Evolutionary conservation across 2,329 filamentous ascomycete genomes (phyloP).

Genomic region (Endocalyx cinctus): DNA sequence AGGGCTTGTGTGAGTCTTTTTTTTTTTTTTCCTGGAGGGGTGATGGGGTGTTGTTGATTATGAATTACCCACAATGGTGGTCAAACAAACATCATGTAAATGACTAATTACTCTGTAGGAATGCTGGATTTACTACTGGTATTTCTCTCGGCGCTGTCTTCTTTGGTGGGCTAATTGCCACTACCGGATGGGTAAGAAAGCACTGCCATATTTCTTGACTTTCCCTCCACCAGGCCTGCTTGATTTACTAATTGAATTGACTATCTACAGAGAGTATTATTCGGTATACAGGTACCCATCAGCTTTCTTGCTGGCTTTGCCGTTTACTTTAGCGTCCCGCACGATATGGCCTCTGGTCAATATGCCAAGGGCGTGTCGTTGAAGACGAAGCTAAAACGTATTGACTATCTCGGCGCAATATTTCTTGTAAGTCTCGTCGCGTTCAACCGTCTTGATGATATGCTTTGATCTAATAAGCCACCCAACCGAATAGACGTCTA

Average conservation of each 20-base stretch:
- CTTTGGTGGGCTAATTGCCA: conserved; percentile 59
- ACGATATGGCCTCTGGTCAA: conserved; percentile 23
- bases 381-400: conserved; percentile 52
- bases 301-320: conserved; percentile 56
- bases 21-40: background rate
- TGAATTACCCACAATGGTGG: too few relatives aligned
- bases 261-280: conserved; percentile 56
- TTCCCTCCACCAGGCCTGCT: too few relatives aligned
- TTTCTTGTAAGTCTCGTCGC: conserved; percentile 54
- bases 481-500: conserved; percentile 42
- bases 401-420: conserved; percentile 72
- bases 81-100: too few relatives aligned
- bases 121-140: conserved; percentile 67
- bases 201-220: background rate
- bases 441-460: conserved; percentile 1
- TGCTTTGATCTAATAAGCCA: conserved; percentile 4
- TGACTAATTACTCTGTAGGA: conserved; percentile 33
- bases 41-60: too few relatives aligned
- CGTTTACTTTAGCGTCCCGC: conserved; percentile 63
- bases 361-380: conserved; percentile 37
- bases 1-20: conserved; percentile 49
- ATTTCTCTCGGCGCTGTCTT: conserved; percentile 68
- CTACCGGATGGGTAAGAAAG: conserved; percentile 63
- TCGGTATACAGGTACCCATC: conserved; percentile 66
- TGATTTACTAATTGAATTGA: background rate